A percentile compares a stretch with the other conserved stretches of the same genome.
Evolutionary conservation across 495 filamentous ascomycete genomes (phyloP).

Genomic region (Talaromyces ruber): DNA sequence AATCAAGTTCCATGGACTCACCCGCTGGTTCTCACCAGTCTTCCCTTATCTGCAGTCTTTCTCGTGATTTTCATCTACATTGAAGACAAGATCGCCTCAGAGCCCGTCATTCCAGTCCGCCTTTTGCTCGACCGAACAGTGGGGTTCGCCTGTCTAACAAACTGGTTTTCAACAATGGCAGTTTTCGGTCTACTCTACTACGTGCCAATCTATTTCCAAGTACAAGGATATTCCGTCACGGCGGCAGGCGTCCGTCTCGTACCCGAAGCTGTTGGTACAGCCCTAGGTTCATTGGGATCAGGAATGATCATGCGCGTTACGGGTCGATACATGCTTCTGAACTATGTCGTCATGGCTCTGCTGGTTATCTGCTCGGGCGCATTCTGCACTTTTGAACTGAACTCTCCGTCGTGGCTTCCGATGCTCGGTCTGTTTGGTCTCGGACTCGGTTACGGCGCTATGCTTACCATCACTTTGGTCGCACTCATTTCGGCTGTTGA

Average conservation of each 20-base stretch:
- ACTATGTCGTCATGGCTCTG: conserved; percentile 41
- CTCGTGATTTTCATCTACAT: conserved; percentile 53
- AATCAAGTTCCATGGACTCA: conserved; percentile 81
- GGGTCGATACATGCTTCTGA: conserved; percentile 60
- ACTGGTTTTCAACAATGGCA: conserved; percentile 56
- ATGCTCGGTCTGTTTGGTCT: conserved; percentile 60
- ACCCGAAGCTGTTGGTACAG: conserved; percentile 56
- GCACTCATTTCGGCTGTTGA: conserved; percentile 75
- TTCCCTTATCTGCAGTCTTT: conserved; percentile 57
- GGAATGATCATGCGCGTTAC: conserved; percentile 65
- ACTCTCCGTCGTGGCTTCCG: conserved; percentile 51
- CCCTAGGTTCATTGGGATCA: conserved; percentile 57
- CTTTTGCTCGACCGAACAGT: conserved; percentile 69
- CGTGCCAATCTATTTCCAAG: conserved; percentile 74
- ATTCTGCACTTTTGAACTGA: conserved; percentile 46
- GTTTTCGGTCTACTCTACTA: conserved; percentile 59
- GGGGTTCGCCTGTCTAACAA: conserved; percentile 63
- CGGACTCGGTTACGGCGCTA: conserved; percentile 66
- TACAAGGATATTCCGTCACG: conserved; percentile 62
- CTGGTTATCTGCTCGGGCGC: conserved; percentile 40
- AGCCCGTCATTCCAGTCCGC: conserved; percentile 80
- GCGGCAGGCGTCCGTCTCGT: conserved; percentile 64
- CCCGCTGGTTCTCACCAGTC: conserved; percentile 60
- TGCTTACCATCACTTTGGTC: conserved; percentile 71
- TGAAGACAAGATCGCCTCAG: conserved; percentile 52